Evolutionary conservation across 441 rosid genomes (phyloP).

Genomic region (Aleurites moluccanus): DNA sequence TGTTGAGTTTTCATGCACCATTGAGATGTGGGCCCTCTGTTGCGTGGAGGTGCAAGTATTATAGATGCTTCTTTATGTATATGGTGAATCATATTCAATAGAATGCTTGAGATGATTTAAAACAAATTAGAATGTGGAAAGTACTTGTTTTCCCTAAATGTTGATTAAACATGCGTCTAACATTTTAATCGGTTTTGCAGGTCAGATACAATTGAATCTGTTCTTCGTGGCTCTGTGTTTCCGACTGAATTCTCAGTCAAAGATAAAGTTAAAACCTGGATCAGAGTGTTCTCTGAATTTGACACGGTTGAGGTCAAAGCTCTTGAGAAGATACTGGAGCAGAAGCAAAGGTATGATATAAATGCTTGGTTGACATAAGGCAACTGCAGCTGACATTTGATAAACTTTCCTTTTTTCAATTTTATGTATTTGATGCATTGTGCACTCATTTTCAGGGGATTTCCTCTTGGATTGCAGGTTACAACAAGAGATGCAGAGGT

Average conservation of each 20-base stretch:
- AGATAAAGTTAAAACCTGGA: conserved; percentile 77
- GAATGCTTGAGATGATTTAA: conserved; percentile 15
- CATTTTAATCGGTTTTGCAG: conserved; percentile 57
- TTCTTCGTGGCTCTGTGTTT: conserved; percentile 68
- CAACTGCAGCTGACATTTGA: conserved; percentile 24
- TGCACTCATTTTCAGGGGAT: conserved; percentile 40
- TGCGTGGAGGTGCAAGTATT: conserved; percentile 1
- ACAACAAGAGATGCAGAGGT: conserved; percentile 98
- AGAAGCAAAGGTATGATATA: conserved; percentile 80
- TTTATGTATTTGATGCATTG: conserved; percentile 36
- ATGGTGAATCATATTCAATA: conserved; percentile 1
- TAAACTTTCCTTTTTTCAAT: conserved; percentile 18
- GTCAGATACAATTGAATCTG: conserved; percentile 83
- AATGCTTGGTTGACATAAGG: conserved; percentile 29
- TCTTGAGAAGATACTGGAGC: conserved; percentile 93
- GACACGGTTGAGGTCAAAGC: conserved; percentile 94
- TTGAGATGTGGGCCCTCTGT: neutral
- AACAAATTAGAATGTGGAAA: conserved; percentile 3
- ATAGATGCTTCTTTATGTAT: neutral
- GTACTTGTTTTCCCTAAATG: conserved; percentile 10
- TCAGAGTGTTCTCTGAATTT: conserved; percentile 73
- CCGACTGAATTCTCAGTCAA: conserved; percentile 62
- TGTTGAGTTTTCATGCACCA: neutral
- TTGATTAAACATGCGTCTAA: conserved; percentile 17
- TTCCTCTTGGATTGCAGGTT: conserved; percentile 73